phyloP scores from a whole-genome alignment of 2,329 filamentous ascomycete genomes.

The Penicillium polonicum region DNA sequence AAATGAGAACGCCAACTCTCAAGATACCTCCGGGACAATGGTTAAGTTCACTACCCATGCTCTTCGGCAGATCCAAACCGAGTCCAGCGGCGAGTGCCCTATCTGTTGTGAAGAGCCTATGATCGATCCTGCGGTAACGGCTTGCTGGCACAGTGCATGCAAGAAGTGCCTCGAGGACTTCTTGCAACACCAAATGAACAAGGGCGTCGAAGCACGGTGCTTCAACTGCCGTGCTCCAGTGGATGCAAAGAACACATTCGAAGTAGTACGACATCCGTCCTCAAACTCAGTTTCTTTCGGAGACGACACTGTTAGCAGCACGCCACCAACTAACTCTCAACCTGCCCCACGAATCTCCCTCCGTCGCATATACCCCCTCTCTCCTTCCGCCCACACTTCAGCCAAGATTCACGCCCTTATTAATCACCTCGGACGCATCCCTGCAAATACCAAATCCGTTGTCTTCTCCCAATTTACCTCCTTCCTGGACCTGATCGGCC shows the following conservation, averaged over 20 bases:
- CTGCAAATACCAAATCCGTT: slow-evolving; percentile 77
- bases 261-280: slow-evolving; percentile 74
- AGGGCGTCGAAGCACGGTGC: slow-evolving; percentile 73
- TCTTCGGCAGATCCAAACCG: slow-evolving; percentile 84
- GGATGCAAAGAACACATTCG: slow-evolving; percentile 81
- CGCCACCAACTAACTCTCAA: slow-evolving; percentile 35
- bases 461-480: slow-evolving; percentile 98
- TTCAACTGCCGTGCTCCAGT: slow-evolving; percentile 87
- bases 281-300: slow-evolving; percentile 46
- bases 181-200: slow-evolving; percentile 81
- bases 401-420: slow-evolving; percentile 85
- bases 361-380: slow-evolving; percentile 62
- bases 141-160: slow-evolving; percentile 97
- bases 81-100: slow-evolving; percentile 85
- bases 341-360: slow-evolving; percentile 56
- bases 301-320: slow-evolving; percentile 42
- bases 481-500: slow-evolving; percentile 87
- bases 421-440: slow-evolving; percentile 67
- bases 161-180: slow-evolving; percentile 89
- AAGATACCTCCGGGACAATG: slow-evolving; percentile 53
- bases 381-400: slow-evolving; percentile 59
- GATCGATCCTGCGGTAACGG: slow-evolving; percentile 89
- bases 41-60: slow-evolving; percentile 83
- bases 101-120: slow-evolving; percentile 95
- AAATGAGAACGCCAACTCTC: slow-evolving; percentile 56